A percentile compares a stretch with the other conserved stretches of the same genome.
These are phyloP conservation scores for Zasmidium angulare DNA, from an alignment of 2,329 filamentous ascomycete species.

Conservation along the genomic window DNA sequence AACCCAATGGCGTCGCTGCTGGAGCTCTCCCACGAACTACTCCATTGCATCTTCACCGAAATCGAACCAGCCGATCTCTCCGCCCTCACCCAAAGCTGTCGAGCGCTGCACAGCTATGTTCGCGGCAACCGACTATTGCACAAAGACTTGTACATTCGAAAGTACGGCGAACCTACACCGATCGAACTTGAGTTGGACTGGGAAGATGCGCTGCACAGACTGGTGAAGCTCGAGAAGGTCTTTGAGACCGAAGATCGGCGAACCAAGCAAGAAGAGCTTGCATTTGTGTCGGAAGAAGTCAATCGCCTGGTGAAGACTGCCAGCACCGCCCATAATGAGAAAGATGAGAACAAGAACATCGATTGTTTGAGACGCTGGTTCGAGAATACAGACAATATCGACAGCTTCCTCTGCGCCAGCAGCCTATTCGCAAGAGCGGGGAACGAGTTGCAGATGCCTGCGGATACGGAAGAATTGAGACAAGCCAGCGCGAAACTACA, in stretches of 20 bases:
- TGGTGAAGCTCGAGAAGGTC: conserved; percentile 45
- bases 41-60: conserved; percentile 60
- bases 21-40: conserved; percentile 60
- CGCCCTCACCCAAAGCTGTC: conserved; percentile 54
- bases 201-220: conserved; percentile 37
- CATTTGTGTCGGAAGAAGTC: conserved; percentile 27
- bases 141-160: conserved; percentile 60
- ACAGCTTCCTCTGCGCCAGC: conserved; percentile 64
- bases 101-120: conserved; percentile 55
- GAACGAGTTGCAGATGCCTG: conserved; percentile 40
- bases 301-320: conserved; percentile 26
- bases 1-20: conserved; percentile 39
- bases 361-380: conserved; percentile 41
- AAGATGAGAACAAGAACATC: conserved; percentile 49
- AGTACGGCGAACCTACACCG: conserved; percentile 30
- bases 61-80: conserved; percentile 59
- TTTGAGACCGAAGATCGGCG: conserved; percentile 42
- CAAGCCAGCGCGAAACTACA: conserved; percentile 72
- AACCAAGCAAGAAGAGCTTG: conserved; percentile 42
- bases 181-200: conserved; percentile 33
- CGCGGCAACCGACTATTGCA: conserved; percentile 60
- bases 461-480: conserved; percentile 45
- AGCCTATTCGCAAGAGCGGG: conserved; percentile 62
- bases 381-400: conserved; percentile 51
- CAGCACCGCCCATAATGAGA: conserved; percentile 41